Evolutionary conservation across 2,329 filamentous ascomycete species (phyloP).

Genomic region (Macrophomina phaseolina): DNA sequence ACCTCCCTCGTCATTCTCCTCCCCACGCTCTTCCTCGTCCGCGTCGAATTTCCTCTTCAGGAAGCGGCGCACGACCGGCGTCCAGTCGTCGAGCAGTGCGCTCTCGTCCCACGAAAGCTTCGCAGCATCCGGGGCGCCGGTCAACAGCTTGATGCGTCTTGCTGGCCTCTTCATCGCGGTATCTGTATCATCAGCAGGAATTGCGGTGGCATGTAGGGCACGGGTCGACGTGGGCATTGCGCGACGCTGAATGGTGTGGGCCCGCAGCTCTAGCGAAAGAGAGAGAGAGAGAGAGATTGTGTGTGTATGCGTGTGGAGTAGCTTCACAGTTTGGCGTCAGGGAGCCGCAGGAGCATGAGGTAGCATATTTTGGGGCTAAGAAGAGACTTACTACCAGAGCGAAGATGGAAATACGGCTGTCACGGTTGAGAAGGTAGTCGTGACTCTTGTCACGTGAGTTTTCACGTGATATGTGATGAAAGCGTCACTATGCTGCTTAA

Average conservation of each 20-base stretch:
- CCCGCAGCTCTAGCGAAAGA: neutral
- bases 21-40: neutral
- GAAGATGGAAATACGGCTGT: too few species aligned
- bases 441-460: too few species aligned
- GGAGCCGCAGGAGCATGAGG: too few species aligned
- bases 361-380: too few species aligned
- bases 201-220: neutral
- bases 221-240: slow-evolving; percentile 3
- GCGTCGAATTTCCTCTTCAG: slow-evolving; percentile 34
- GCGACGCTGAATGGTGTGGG: neutral
- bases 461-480: too few species aligned
- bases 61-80: slow-evolving; percentile 49
- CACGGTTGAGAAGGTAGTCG: too few species aligned
- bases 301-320: too few species aligned
- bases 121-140: slow-evolving; percentile 65
- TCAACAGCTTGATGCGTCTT: slow-evolving; percentile 54
- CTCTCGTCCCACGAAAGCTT: slow-evolving; percentile 61
- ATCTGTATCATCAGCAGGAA: neutral
- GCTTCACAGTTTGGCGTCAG: too few species aligned
- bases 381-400: too few species aligned
- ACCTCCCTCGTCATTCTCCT: neutral
- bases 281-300: neutral
- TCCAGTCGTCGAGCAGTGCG: slow-evolving; percentile 57
- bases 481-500: neutral
- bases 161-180: slow-evolving; percentile 3